Evolutionary conservation across 345 rosid genomes (phyloP).

Genomic region (Bruguiera parviflora): DNA sequence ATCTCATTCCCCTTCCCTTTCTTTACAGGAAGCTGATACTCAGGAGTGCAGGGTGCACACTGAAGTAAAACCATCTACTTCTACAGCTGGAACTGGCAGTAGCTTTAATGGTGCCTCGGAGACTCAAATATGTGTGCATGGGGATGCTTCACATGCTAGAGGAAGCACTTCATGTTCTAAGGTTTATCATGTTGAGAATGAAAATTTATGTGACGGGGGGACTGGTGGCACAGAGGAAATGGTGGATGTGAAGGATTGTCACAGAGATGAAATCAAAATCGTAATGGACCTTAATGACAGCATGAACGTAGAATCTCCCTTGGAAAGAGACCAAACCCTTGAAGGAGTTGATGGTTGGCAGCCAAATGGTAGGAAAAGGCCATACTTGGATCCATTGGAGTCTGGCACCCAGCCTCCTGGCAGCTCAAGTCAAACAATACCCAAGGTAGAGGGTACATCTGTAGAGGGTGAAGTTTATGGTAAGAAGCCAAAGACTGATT

Average conservation of each 20-base stretch:
- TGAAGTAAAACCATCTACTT: slow-evolving; percentile 19
- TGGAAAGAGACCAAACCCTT: slow-evolving; percentile 21
- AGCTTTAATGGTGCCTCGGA: slow-evolving; percentile 25
- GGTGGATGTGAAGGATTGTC: slow-evolving; percentile 21
- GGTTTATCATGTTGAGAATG: slow-evolving; percentile 24
- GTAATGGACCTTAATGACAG: slow-evolving; percentile 26
- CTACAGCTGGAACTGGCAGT: slow-evolving; percentile 15
- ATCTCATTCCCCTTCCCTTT: no score
- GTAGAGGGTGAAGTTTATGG: slow-evolving; percentile 29
- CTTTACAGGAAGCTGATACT: slow-evolving; percentile 33
- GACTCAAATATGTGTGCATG: slow-evolving; percentile 16
- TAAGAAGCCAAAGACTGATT: slow-evolving; percentile 56
- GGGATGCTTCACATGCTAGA: slow-evolving; percentile 21
- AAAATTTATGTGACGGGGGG: slow-evolving; percentile 23
- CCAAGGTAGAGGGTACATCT: slow-evolving; percentile 24
- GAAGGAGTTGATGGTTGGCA: slow-evolving; percentile 26
- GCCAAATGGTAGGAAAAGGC: slow-evolving; percentile 36
- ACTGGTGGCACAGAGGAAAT: slow-evolving; percentile 25
- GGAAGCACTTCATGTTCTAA: slow-evolving; percentile 26
- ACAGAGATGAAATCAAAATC: slow-evolving; percentile 31
- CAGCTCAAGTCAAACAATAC: slow-evolving; percentile 23
- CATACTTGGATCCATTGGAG: slow-evolving; percentile 41
- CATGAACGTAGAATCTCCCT: slow-evolving; percentile 27
- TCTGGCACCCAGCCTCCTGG: slow-evolving; percentile 25
- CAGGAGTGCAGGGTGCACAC: slow-evolving; percentile 19